Percentiles rank a stretch among this genome's conserved stretches.
These are phyloP conservation scores for Fusarium floridanum DNA, from an alignment of 2,329 filamentous ascomycete species.

Conservation along the genomic window DNA sequence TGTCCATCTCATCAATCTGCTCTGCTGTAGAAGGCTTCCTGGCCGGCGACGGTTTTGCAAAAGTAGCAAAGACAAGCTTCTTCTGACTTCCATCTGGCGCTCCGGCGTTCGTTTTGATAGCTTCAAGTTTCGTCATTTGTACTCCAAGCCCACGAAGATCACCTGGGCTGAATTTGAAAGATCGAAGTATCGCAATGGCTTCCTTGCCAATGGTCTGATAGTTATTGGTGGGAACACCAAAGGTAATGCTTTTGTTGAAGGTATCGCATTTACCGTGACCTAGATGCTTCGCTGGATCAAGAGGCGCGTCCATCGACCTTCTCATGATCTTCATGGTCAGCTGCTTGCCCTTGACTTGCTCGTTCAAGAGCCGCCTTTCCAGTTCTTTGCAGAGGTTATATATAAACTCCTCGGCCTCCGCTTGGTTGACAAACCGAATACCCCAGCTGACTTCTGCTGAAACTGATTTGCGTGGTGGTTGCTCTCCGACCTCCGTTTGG, in stretches of 20 bases:
- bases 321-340: slow-evolving; percentile 97
- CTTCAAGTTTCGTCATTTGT: slow-evolving; percentile 93
- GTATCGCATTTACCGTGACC: slow-evolving; percentile 96
- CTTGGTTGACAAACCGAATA: slow-evolving; percentile 90
- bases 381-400: slow-evolving; percentile 87
- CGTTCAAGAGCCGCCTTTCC: slow-evolving; percentile 82
- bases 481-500: slow-evolving; percentile 84
- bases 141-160: slow-evolving; percentile 94
- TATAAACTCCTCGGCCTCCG: slow-evolving; percentile 95
- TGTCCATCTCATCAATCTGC: slow-evolving; percentile 64
- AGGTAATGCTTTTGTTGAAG: slow-evolving; percentile 86
- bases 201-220: slow-evolving; percentile 81
- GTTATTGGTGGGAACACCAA: slow-evolving; percentile 87
- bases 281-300: slow-evolving; percentile 92
- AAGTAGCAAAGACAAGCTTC: slow-evolving; percentile 78
- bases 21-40: slow-evolving; percentile 60
- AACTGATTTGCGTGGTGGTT: slow-evolving; percentile 89
- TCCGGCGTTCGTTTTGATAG: slow-evolving; percentile 72
- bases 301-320: slow-evolving; percentile 84
- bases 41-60: slow-evolving; percentile 54
- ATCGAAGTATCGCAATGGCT: slow-evolving; percentile 84
- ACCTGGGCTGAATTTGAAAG: slow-evolving; percentile 87
- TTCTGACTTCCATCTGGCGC: slow-evolving; percentile 81
- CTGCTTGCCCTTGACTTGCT: slow-evolving; percentile 87
- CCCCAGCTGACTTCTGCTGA: slow-evolving; percentile 99